Percentiles rank a stretch among this genome's conserved stretches.
phyloP scores from a whole-genome alignment of 805 yeast genomes.

The Blastobotrys chiropterorum region DNA sequence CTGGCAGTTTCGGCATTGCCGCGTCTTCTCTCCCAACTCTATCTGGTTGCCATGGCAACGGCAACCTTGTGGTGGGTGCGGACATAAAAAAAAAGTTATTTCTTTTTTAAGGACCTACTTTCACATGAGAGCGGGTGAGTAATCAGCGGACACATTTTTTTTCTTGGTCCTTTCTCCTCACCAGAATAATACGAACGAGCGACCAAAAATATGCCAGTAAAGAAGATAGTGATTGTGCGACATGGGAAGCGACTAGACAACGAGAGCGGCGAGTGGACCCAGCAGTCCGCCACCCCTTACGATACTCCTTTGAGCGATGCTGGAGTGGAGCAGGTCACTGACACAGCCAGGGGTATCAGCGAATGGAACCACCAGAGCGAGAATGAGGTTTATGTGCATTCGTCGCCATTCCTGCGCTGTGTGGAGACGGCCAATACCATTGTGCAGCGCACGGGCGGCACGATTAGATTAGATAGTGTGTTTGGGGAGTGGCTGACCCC shows the following conservation, averaged over 20 bases:
- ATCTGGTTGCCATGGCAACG: not conserved
- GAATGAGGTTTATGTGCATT: slow-evolving; percentile 20
- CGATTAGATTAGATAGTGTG: slow-evolving; percentile 27
- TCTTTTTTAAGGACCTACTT: not conserved
- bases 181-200: not conserved
- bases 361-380: slow-evolving; percentile 9
- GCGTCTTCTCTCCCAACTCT: not conserved
- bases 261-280: slow-evolving; percentile 28
- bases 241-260: slow-evolving; percentile 33
- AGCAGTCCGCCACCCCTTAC: slow-evolving; percentile 31
- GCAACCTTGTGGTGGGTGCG: not conserved
- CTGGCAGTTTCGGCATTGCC: too few relatives aligned
- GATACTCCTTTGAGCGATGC: slow-evolving; percentile 33
- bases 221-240: slow-evolving; percentile 27
- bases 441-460: slow-evolving; percentile 15
- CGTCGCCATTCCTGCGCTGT: slow-evolving; percentile 35
- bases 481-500: slow-evolving; percentile 37
- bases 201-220: slow-evolving; percentile 8
- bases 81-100: not conserved
- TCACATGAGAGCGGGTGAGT: not conserved
- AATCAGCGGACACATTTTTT: not conserved
- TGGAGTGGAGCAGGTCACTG: slow-evolving; percentile 26
- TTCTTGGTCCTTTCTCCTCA: not conserved
- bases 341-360: slow-evolving; percentile 18
- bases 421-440: slow-evolving; percentile 31